Conservation (phyloP, 192 early-diverging fungal species). For the Umbelopsis ramanniana region DNA sequence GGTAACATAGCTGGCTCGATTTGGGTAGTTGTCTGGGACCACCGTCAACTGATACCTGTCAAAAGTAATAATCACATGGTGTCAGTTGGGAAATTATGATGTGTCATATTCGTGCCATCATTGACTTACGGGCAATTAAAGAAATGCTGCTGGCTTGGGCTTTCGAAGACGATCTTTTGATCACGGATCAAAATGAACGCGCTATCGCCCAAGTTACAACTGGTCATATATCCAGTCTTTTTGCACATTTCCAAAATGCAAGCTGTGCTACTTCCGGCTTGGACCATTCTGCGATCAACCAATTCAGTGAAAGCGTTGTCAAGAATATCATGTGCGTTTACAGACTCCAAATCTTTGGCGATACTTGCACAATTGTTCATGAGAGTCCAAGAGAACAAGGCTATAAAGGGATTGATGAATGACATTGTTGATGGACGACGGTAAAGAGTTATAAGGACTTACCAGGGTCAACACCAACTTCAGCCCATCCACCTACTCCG, state of each 20-base stretch:
- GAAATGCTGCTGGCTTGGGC: constrained; percentile 64
- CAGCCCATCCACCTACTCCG: constrained; percentile 64
- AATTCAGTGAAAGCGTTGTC: constrained; percentile 54
- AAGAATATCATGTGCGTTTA: constrained; percentile 58
- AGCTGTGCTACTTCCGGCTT: constrained; percentile 61
- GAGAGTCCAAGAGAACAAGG: constrained; percentile 61
- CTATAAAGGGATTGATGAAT: constrained; percentile 38
- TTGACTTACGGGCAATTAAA: constrained; percentile 62
- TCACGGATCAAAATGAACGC: constrained; percentile 61
- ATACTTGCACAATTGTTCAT: constrained; percentile 63
- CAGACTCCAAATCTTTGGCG: constrained; percentile 39
- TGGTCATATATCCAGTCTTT: constrained; percentile 54
- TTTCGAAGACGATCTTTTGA: constrained; percentile 57
- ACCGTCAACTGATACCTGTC: constrained; percentile 59
- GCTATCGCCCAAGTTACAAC: constrained; percentile 60
- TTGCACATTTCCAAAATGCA: constrained; percentile 63
- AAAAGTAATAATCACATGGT: constrained; percentile 18
- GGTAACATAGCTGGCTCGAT: constrained; percentile 50
- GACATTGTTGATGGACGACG: not conserved
- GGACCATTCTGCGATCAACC: constrained; percentile 52
- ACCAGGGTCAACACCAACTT: constrained; percentile 46
- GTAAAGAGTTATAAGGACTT: not conserved
- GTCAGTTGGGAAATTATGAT: not conserved
- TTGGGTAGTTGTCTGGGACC: constrained; percentile 57
- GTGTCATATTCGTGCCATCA: not conserved